Conservation (phyloP, 1,284 basidiomycete species). For the Kalmanozyma brasiliensis region DNA sequence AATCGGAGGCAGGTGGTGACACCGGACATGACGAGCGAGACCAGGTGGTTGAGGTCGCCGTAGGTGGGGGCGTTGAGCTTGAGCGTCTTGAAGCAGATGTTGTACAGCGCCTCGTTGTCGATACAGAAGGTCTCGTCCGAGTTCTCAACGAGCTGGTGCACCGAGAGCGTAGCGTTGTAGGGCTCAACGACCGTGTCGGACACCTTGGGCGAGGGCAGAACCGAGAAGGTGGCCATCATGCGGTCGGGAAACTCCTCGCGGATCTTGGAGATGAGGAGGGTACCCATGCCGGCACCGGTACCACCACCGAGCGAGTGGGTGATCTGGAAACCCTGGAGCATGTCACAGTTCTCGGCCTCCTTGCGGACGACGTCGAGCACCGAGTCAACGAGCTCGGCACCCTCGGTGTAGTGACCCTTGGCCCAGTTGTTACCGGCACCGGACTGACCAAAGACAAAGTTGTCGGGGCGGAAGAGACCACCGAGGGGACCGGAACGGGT, state of each 20-base stretch:
- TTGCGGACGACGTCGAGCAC: conserved; percentile 74
- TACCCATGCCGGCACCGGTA: conserved; percentile 67
- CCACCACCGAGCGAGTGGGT: conserved; percentile 94
- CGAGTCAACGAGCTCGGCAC: conserved; percentile 86
- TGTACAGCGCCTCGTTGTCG: conserved; percentile 93
- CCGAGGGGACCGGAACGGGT: conserved; percentile 77
- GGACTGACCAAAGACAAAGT: conserved; percentile 74
- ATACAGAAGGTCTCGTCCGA: conserved; percentile 89
- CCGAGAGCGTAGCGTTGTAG: conserved; percentile 88
- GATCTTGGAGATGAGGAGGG: conserved; percentile 67
- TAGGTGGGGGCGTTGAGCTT: conserved; percentile 73
- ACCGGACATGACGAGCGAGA: conserved; percentile 87
- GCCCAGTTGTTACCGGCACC: conserved; percentile 92
- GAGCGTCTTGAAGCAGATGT: conserved; percentile 81
- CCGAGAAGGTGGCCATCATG: conserved; percentile 92
- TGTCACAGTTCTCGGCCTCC: conserved; percentile 79
- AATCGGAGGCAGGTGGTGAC: conserved; percentile 89
- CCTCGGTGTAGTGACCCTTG: conserved; percentile 72
- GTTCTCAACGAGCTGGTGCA: conserved; percentile 89
- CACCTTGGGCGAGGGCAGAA: conserved; percentile 91
- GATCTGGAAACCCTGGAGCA: conserved; percentile 92
- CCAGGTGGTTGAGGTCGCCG: conserved; percentile 72
- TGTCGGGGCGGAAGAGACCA: conserved; percentile 85
- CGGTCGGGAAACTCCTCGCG: conserved; percentile 72
- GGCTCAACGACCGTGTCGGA: conserved; percentile 97